Evolutionary conservation across 169 alveolate species (phyloP).

Genomic region (Plasmodium coatneyi): DNA sequence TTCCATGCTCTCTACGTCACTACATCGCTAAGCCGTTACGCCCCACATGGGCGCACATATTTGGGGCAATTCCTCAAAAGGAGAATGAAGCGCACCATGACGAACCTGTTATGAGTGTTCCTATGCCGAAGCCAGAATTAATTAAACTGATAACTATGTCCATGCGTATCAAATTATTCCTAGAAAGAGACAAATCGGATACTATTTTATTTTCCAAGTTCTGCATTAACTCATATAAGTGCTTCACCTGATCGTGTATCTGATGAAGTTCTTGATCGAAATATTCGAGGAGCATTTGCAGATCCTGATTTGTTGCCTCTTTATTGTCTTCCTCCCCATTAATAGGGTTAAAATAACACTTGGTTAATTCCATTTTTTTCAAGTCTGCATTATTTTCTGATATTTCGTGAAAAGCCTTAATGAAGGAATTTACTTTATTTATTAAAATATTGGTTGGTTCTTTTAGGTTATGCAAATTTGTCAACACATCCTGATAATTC

Average conservation of each 20-base stretch:
- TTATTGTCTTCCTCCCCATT: conserved; percentile 34
- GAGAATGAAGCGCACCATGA: neutral
- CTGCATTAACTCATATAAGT: conserved; percentile 57
- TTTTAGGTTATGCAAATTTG: conserved; percentile 85
- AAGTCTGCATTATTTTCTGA: conserved; percentile 77
- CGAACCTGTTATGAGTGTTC: conserved; percentile 86
- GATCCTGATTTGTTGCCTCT: conserved; percentile 79
- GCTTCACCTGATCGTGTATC: conserved; percentile 70
- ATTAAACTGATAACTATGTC: conserved; percentile 85
- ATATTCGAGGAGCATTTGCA: conserved; percentile 88
- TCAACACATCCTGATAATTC: conserved; percentile 78
- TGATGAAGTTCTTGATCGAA: conserved; percentile 90
- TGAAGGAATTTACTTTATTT: conserved; percentile 81
- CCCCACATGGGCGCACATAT: neutral
- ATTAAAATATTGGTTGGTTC: conserved; percentile 82
- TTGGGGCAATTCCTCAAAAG: neutral
- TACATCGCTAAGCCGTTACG: neutral
- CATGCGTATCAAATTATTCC: conserved; percentile 85
- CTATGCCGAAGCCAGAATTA: conserved; percentile 86
- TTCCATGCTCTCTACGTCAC: neutral
- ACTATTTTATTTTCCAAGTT: conserved; percentile 83
- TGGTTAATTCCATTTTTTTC: conserved; percentile 75
- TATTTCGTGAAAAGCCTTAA: conserved; percentile 81
- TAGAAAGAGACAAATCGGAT: conserved; percentile 82
- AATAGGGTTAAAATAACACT: conserved; percentile 64